Percentiles rank a stretch among this genome's conserved stretches.
phyloP scores from a whole-genome alignment of 1,284 basidiomycete genomes.

The Meripilus lineatus region DNA sequence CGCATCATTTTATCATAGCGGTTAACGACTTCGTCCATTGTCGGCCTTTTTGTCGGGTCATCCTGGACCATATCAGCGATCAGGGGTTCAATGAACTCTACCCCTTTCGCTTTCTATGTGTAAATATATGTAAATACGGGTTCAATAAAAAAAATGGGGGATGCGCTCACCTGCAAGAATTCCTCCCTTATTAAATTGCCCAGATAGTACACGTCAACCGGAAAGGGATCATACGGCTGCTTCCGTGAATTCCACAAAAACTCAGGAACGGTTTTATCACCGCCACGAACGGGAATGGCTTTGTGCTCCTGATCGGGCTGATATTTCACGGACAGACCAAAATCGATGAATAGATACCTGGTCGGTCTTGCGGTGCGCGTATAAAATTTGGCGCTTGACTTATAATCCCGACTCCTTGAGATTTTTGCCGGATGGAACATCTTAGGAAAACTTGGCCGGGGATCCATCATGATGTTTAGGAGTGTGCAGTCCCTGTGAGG shows the following conservation, averaged over 20 bases:
- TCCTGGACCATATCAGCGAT: conserved; percentile 13
- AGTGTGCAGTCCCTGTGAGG: conserved; percentile 8
- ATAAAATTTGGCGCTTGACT: not conserved
- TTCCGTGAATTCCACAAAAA: conserved; percentile 10
- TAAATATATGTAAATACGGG: not conserved
- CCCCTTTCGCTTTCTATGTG: not conserved
- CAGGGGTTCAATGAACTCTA: conserved; percentile 12
- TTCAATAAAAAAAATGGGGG: not conserved
- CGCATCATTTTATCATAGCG: conserved; percentile 8
- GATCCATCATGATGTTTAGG: conserved; percentile 19
- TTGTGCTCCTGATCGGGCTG: no score
- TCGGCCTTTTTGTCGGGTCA: conserved; percentile 13
- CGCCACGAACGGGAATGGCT: conserved; percentile 9
- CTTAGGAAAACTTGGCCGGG: conserved; percentile 13
- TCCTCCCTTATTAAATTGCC: conserved; percentile 27
- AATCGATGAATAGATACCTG: conserved; percentile 3
- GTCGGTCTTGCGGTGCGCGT: not conserved
- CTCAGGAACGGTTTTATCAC: conserved; percentile 17
- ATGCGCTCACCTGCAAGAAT: conserved; percentile 13
- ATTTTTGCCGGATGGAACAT: conserved; percentile 18
- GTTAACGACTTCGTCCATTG: conserved; percentile 12
- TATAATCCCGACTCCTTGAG: not conserved
- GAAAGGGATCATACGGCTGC: conserved; percentile 22
- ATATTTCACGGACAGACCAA: conserved; percentile 14
- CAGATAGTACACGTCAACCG: conserved; percentile 25